Conservation (phyloP, 2,329 filamentous ascomycete species). For the Herpotrichia juniperi region DNA sequence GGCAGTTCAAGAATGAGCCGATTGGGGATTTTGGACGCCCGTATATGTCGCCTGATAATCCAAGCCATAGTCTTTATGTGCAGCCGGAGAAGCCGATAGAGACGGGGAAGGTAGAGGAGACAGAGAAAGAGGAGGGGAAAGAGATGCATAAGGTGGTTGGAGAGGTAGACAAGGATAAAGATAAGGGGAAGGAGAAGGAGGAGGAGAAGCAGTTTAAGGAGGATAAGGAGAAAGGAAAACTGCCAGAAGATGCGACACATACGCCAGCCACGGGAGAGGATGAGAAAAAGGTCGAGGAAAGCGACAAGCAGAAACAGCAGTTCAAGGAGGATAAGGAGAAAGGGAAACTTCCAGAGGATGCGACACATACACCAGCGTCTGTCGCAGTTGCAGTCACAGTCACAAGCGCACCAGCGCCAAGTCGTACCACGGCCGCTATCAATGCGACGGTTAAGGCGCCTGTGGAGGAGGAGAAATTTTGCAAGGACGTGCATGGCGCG, state of each 20-base stretch:
- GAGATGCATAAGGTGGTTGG: no score
- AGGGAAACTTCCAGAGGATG: not conserved
- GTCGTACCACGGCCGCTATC: slow-evolving; percentile 1
- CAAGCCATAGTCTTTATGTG: not conserved
- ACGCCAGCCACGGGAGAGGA: not conserved
- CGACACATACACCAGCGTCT: not conserved
- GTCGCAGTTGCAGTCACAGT: not conserved
- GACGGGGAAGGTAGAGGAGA: not conserved
- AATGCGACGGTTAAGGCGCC: slow-evolving; percentile 1
- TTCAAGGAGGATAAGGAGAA: not conserved
- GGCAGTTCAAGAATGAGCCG: not conserved
- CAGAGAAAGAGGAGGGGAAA: no score
- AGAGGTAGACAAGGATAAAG: not conserved
- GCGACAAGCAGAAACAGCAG: not conserved
- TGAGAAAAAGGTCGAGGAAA: not conserved
- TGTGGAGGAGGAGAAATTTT: slow-evolving; percentile 17
- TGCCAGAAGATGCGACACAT: no score
- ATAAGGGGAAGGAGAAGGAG: not conserved
- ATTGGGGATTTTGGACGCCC: not conserved
- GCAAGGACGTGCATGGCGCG: slow-evolving; percentile 37
- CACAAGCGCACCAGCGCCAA: not conserved
- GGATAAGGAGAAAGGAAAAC: not conserved
- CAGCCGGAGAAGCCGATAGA: not conserved
- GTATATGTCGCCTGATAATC: not conserved
- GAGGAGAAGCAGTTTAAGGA: not conserved